Percentiles rank a stretch among this genome's conserved stretches.
phyloP scores from a whole-genome alignment of 176 grass and related monocot species.

The Oryza rufipogon region DNA sequence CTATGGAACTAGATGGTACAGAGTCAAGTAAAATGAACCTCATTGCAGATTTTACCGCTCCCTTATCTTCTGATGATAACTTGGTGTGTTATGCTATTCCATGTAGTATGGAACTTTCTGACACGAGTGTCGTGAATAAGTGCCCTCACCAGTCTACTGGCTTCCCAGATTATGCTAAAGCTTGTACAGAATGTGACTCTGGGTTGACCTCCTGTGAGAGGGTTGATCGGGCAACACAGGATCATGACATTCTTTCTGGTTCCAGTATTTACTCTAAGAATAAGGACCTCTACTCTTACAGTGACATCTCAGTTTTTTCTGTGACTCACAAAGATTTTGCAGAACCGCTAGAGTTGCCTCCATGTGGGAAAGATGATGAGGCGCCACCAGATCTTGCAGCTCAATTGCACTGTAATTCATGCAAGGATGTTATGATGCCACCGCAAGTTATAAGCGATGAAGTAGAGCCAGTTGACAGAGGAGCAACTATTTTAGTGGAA shows the following conservation, averaged over 20 bases:
- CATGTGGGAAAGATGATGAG: conserved; percentile 1
- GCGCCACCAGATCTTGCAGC: conserved; percentile 20
- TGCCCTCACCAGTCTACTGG: not conserved
- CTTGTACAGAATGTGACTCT: conserved; percentile 2
- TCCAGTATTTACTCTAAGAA: conserved; percentile 34
- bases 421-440: conserved; percentile 9
- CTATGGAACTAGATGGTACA: conserved; percentile 45
- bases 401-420: conserved; percentile 21
- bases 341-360: conserved; percentile 24
- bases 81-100: conserved; percentile 18
- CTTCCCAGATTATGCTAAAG: not conserved
- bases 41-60: not conserved
- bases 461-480: not conserved
- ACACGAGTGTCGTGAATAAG: not conserved
- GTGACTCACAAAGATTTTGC: conserved; percentile 3
- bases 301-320: conserved; percentile 26
- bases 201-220: not conserved
- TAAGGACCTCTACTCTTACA: not conserved
- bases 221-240: not conserved
- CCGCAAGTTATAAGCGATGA: conserved; percentile 25
- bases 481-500: conserved; percentile 18
- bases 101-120: conserved; percentile 19
- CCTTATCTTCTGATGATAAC: conserved; percentile 34
- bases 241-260: conserved; percentile 16
- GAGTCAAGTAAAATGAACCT: conserved; percentile 17